Evolutionary conservation across 2,329 filamentous ascomycete genomes (phyloP).

Genomic region (Aspergillus novofumigatus): DNA sequence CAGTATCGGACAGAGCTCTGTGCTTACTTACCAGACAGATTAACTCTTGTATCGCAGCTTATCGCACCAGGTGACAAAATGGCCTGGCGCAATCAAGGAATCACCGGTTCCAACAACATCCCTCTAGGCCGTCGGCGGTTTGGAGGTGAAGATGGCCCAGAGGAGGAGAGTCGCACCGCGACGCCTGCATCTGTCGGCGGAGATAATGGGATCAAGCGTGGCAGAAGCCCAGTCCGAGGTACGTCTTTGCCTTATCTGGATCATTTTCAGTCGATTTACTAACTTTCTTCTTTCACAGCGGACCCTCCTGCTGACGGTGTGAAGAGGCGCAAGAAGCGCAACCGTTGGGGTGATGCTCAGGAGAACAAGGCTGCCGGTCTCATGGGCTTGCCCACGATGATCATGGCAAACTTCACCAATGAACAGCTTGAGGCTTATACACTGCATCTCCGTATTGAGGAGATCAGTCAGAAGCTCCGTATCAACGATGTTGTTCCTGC

Average conservation of each 20-base stretch:
- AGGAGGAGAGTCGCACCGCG: constrained; percentile 43
- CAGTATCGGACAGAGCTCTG: constrained; percentile 1
- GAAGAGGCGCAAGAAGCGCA: constrained; percentile 93
- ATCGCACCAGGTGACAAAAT: constrained; percentile 36
- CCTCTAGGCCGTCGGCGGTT: constrained; percentile 84
- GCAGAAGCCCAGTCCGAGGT: constrained; percentile 85
- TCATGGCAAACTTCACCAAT: constrained; percentile 95
- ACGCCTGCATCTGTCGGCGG: constrained; percentile 45
- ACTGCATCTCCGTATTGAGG: constrained; percentile 92
- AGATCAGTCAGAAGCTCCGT: constrained; percentile 97
- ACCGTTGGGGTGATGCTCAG: constrained; percentile 93
- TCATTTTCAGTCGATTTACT: constrained; percentile 12
- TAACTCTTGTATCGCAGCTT: constrained; percentile 2
- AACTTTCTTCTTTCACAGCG: constrained; percentile 25
- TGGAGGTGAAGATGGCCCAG: constrained; percentile 58
- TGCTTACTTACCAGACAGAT: constrained; percentile 3
- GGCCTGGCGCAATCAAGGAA: constrained; percentile 69
- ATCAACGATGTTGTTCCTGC: constrained; percentile 98
- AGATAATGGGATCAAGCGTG: constrained; percentile 67
- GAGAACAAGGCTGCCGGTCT: constrained; percentile 98
- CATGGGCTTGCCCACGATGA: constrained; percentile 95
- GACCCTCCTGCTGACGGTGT: constrained; percentile 65
- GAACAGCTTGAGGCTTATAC: constrained; percentile 98
- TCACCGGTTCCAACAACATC: constrained; percentile 98
- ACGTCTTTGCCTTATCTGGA: constrained; percentile 32